Percentiles rank a stretch among this genome's conserved stretches.
Evolutionary conservation across 257 asterid species (phyloP).

Genomic region (Linderniella brevidens): DNA sequence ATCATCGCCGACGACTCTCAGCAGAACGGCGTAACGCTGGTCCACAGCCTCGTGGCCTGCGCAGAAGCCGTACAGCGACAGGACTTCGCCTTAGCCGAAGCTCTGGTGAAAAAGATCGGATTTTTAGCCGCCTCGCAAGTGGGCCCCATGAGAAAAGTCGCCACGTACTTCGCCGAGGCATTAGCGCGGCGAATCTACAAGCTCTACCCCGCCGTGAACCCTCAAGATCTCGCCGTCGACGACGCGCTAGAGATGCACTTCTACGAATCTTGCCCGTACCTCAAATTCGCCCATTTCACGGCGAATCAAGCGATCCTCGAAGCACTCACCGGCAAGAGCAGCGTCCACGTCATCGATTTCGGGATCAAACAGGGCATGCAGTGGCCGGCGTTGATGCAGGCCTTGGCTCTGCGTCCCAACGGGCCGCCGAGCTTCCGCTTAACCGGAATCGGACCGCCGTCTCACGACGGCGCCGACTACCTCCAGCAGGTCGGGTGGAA

Average conservation of each 20-base stretch:
- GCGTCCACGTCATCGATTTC: slow-evolving; percentile 53
- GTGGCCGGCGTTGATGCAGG: slow-evolving; percentile 67
- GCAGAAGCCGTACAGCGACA: slow-evolving; percentile 54
- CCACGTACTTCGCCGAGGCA: slow-evolving; percentile 52
- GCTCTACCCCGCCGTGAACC: slow-evolving; percentile 20
- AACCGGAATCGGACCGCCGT: slow-evolving; percentile 63
- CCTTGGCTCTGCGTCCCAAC: slow-evolving; percentile 47
- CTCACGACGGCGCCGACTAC: slow-evolving; percentile 35
- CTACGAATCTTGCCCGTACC: slow-evolving; percentile 59
- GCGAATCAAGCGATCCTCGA: slow-evolving; percentile 73
- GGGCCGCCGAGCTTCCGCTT: slow-evolving; percentile 55
- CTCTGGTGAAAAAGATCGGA: slow-evolving; percentile 40
- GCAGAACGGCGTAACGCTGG: slow-evolving; percentile 49
- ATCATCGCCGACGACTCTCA: slow-evolving; percentile 37
- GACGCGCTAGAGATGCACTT: slow-evolving; percentile 52
- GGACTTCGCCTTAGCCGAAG: slow-evolving; percentile 36
- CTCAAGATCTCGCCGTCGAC: slow-evolving; percentile 24
- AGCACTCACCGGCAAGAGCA: slow-evolving; percentile 31
- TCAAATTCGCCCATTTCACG: slow-evolving; percentile 65
- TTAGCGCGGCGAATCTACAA: slow-evolving; percentile 37
- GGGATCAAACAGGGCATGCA: slow-evolving; percentile 74
- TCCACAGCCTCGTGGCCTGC: slow-evolving; percentile 58
- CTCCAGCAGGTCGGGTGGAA: slow-evolving; percentile 55
- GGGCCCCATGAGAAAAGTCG: slow-evolving; percentile 62
- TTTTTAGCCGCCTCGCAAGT: slow-evolving; percentile 44